These are phyloP conservation scores for Cladosporium halotolerans DNA, from an alignment of 2,329 filamentous ascomycete species.

Conservation along the genomic window DNA sequence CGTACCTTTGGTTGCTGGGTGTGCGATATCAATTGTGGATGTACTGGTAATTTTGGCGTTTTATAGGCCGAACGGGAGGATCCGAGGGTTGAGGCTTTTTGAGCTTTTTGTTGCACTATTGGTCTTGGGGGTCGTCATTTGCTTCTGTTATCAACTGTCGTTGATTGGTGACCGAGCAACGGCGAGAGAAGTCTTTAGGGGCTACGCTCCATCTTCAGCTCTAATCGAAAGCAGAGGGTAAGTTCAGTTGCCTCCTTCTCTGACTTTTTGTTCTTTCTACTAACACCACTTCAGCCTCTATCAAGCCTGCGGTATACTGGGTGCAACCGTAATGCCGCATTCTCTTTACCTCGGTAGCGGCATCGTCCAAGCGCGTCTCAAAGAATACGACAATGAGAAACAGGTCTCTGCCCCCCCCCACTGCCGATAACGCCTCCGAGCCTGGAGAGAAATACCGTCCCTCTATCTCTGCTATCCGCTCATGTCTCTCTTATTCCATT, in stretches of 20 bases:
- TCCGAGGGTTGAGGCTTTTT: conserved; percentile 56
- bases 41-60: conserved; percentile 63
- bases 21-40: conserved; percentile 61
- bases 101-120: conserved; percentile 58
- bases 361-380: conserved; percentile 61
- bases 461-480: conserved; percentile 34
- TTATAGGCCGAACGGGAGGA: conserved; percentile 53
- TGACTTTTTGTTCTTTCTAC: too few relatives aligned
- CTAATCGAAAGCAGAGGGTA: conserved; percentile 51
- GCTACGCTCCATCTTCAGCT: conserved; percentile 57
- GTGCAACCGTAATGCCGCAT: conserved; percentile 69
- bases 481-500: conserved; percentile 36
- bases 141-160: conserved; percentile 64
- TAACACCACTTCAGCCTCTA: conserved; percentile 41
- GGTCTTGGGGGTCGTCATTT: conserved; percentile 62
- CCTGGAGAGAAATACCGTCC: conserved; percentile 33
- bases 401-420: conserved; percentile 19
- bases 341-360: conserved; percentile 63
- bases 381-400: conserved; percentile 59
- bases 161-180: conserved; percentile 51
- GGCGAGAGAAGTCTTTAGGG: conserved; percentile 57
- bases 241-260: too few relatives aligned
- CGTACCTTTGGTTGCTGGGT: conserved; percentile 61
- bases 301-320: conserved; percentile 69
- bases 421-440: conserved; percentile 21